phyloP scores from a whole-genome alignment of 345 rosid genomes.

The Gossypium arboreum region DNA sequence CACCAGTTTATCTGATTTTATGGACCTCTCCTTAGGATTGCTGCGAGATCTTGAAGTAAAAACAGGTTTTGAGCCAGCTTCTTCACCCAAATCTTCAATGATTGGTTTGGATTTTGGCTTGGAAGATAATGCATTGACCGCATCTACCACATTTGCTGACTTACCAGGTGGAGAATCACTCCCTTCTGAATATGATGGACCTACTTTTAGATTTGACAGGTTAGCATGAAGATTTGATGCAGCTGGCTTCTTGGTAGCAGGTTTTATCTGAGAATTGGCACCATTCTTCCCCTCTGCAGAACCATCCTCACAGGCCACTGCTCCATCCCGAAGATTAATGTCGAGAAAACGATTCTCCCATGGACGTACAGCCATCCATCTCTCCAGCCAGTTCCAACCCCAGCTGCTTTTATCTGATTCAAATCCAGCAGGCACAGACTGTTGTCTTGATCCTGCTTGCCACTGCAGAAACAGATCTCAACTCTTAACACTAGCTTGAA shows the following conservation, averaged over 20 bases:
- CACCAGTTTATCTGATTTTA: constrained; percentile 42
- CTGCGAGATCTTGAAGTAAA: constrained; percentile 64
- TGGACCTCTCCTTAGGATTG: constrained; percentile 82
- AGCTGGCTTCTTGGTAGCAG: constrained; percentile 45
- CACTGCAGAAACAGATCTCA: constrained; percentile 49
- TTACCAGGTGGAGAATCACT: constrained; percentile 59
- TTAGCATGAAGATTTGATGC: constrained; percentile 37
- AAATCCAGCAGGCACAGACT: constrained; percentile 56
- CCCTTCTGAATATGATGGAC: constrained; percentile 66
- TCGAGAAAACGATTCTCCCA: constrained; percentile 99
- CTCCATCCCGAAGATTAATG: constrained; percentile 75
- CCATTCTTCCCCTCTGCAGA: constrained; percentile 40
- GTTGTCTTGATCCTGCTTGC: constrained; percentile 90
- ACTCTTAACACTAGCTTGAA: neutral
- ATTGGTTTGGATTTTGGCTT: constrained; percentile 53
- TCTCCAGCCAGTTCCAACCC: constrained; percentile 99
- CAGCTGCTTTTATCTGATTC: constrained; percentile 95
- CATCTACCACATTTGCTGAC: constrained; percentile 47
- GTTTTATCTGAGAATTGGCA: constrained; percentile 47
- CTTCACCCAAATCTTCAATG: constrained; percentile 46
- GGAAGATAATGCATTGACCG: constrained; percentile 32
- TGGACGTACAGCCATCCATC: constrained; percentile 99
- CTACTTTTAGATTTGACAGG: constrained; percentile 54
- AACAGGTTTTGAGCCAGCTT: constrained; percentile 46
- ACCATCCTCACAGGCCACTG: constrained; percentile 48